Conservation (phyloP, 2,329 filamentous ascomycete genomes). For the Trichoderma lentiforme region DNA sequence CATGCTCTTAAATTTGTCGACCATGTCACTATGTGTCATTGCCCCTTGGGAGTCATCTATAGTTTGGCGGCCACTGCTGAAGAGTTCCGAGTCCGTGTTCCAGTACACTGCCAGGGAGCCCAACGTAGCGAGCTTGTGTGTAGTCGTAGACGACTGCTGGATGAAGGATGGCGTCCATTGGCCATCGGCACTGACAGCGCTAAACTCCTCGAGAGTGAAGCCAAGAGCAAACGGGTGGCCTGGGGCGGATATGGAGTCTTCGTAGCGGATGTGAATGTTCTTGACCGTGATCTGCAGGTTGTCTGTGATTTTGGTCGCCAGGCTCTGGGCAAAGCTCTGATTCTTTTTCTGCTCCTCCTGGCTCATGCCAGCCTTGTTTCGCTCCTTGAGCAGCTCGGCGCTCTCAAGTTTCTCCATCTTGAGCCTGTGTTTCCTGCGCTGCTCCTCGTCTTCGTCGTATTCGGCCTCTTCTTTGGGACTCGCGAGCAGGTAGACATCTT, state of each 20-base stretch:
- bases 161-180: conserved; percentile 97
- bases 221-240: conserved; percentile 94
- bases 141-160: conserved; percentile 75
- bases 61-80: conserved; percentile 77
- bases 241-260: conserved; percentile 92
- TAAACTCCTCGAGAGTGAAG: conserved; percentile 91
- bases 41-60: conserved; percentile 45
- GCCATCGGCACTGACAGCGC: conserved; percentile 90
- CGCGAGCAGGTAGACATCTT: conserved; percentile 93
- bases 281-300: conserved; percentile 97
- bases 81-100: conserved; percentile 87
- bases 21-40: conserved; percentile 70
- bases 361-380: conserved; percentile 87
- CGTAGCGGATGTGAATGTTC: conserved; percentile 97
- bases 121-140: conserved; percentile 90
- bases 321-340: conserved; percentile 93
- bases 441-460: conserved; percentile 91
- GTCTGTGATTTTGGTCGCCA: conserved; percentile 95
- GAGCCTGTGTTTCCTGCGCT: conserved; percentile 77
- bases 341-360: conserved; percentile 95
- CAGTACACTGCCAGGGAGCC: conserved; percentile 92
- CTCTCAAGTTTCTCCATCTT: conserved; percentile 99
- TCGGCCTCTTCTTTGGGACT: conserved; percentile 93
- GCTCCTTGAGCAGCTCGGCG: conserved; percentile 89
- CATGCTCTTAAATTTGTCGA: conserved; percentile 72